A percentile compares a stretch with the other conserved stretches of the same genome.
phyloP scores from a whole-genome alignment of 2,329 filamentous ascomycete species.

The Periconia sp. region DNA sequence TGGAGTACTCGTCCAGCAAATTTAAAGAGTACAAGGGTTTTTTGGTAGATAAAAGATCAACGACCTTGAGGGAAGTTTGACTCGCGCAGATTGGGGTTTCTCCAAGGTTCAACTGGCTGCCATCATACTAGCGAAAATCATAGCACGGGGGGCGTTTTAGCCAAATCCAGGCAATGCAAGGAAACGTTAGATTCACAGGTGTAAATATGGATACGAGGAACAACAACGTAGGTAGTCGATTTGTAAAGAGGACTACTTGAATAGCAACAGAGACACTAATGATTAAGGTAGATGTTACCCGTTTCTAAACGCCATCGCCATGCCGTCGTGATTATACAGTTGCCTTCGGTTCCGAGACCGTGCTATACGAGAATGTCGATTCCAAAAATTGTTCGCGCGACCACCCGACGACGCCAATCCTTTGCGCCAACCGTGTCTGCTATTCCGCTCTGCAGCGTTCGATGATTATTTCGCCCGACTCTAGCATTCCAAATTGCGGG shows the following conservation, averaged over 20 bases:
- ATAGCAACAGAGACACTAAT: conserved; percentile 1
- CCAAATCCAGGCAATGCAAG: background rate
- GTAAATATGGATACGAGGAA: conserved; percentile 3
- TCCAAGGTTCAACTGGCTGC: no score
- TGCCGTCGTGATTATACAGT: conserved; percentile 7
- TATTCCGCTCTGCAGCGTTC: background rate
- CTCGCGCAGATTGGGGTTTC: no score
- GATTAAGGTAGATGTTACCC: conserved; percentile 7
- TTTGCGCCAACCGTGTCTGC: background rate
- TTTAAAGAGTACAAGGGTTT: no score
- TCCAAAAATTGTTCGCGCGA: conserved; percentile 10
- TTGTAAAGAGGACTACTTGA: background rate
- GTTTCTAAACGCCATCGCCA: conserved; percentile 4
- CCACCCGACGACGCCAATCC: background rate
- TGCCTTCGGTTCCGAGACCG: conserved; percentile 10
- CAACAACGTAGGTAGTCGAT: background rate
- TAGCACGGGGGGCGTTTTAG: no score
- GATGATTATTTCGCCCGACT: background rate
- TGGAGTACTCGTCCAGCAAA: no score
- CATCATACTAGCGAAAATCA: conserved; percentile 2
- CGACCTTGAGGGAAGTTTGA: no score
- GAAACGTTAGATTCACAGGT: background rate
- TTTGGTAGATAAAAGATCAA: no score
- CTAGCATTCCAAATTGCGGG: conserved; percentile 42
- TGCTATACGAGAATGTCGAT: conserved; percentile 17